Base-by-base conservation (phyloP, 1,284 basidiomycete genomes). In the Marasmius tenuissimus region DNA sequence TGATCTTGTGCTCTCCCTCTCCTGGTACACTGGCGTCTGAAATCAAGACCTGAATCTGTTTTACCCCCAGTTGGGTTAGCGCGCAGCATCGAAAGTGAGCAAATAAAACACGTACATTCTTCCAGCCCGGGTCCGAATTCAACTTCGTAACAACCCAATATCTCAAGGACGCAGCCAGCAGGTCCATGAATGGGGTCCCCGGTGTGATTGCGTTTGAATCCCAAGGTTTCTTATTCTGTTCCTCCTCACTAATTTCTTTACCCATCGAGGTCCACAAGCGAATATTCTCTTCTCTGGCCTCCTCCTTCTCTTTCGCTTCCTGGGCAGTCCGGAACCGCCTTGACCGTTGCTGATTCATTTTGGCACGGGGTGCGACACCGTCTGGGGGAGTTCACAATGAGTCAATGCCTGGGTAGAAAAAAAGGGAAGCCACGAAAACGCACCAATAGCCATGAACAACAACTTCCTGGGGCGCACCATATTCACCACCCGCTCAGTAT, bases 1-100 rank as follows among this genome's bases (percentile, higher is more conserved):
- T 98, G 68, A 99, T 98, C 81, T 99, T 99, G 79, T 99, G 97
- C 76, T 99, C 97, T 72, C 97, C 97, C 77, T 99, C 97, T 66
- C 97, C 97, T 1, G 97, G 97, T 10, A 99, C 97, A 61, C 92
- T 91, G 1, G 97, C 94, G 69, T 99, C 97, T 2, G 97, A 99
- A 64, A 99, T 94, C 67, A 99, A 90, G 65, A 99, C 93, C 81
- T 98, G 89, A 47, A 98, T 83, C 92, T 95, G 67, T 38, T 42
- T 61, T 52, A 57, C 53, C 52, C 37, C 27, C 18, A 49, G 48
- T 14, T 45, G 14, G 58, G 42, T 55, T 37, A 72, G 33, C 0
- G 27, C 8, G 3, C 53, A n/a, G 47, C 40, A 35, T 53, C 53
- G 40, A 38, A 56, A 34, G 33, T 50, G 39, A 64, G 27, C 22